Percentiles rank a stretch among this genome's conserved stretches.
Conservation (phyloP, 768 basidiomycete genomes). For the Boletellus ananas region DNA sequence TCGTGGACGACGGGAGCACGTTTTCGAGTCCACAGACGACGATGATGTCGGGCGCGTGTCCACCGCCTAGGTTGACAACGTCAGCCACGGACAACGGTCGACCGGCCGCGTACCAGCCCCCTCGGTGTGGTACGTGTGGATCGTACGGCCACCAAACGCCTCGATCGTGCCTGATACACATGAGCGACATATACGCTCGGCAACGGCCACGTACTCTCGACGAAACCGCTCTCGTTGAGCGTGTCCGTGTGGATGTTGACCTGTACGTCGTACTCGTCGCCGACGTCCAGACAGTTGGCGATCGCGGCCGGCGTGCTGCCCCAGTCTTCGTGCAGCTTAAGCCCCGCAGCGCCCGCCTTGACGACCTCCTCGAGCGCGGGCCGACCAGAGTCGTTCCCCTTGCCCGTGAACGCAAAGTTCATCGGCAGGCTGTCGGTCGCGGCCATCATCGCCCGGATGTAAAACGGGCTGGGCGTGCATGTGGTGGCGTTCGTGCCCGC, state of each 20-base stretch:
- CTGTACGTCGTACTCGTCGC: slow-evolving; percentile 92
- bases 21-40: slow-evolving; percentile 89
- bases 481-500: slow-evolving; percentile 88
- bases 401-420: slow-evolving; percentile 95
- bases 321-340: slow-evolving; percentile 99
- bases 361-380: slow-evolving; percentile 76
- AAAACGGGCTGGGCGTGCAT: slow-evolving; percentile 87
- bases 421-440: slow-evolving; percentile 88
- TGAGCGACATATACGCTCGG: too few species aligned
- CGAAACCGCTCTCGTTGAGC: slow-evolving; percentile 94
- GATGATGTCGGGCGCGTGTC: slow-evolving; percentile 98
- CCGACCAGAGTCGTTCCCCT: slow-evolving; percentile 87
- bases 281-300: slow-evolving; percentile 70
- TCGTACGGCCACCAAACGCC: slow-evolving; percentile 86
- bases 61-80: slow-evolving; percentile 54
- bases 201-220: slow-evolving; percentile 75
- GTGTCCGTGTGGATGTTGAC: slow-evolving; percentile 96
- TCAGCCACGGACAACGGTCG: neutral
- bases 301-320: slow-evolving; percentile 86
- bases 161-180: slow-evolving; percentile 89
- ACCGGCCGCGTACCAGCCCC: slow-evolving; percentile 63
- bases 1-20: slow-evolving; percentile 94
- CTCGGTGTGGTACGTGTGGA: slow-evolving; percentile 97
- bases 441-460: slow-evolving; percentile 85
- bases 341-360: slow-evolving; percentile 77